A percentile compares a stretch with the other conserved stretches of the same genome.
Evolutionary conservation across 345 rosid species (phyloP).

Genomic region (Hevea brasiliensis): DNA sequence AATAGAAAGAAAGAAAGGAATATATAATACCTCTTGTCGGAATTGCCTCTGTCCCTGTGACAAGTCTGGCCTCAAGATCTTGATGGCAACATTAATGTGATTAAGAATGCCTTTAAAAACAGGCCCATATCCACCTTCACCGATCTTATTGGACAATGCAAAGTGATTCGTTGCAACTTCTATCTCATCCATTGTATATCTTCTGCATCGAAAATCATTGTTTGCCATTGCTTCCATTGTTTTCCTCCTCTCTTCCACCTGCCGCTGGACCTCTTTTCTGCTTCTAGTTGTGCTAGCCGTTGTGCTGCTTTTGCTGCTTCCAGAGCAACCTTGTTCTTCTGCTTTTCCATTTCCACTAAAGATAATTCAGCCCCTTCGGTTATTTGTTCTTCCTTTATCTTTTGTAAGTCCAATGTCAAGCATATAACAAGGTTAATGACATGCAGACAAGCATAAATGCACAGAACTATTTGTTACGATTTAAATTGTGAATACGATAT

Average conservation of each 20-base stretch:
- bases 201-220: slow-evolving; percentile 36
- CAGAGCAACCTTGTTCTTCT: slow-evolving; percentile 39
- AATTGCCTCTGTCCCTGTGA: slow-evolving; percentile 81
- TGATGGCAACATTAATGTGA: slow-evolving; percentile 67
- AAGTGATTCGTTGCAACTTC: slow-evolving; percentile 66
- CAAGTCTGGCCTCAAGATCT: slow-evolving; percentile 64
- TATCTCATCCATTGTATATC: slow-evolving; percentile 57
- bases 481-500: slow-evolving; percentile 11
- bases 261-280: slow-evolving; percentile 38
- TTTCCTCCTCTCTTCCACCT: slow-evolving; percentile 36
- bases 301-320: slow-evolving; percentile 45
- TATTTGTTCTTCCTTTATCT: slow-evolving; percentile 33
- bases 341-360: slow-evolving; percentile 44
- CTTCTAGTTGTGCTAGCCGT: slow-evolving; percentile 45
- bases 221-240: slow-evolving; percentile 15
- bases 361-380: slow-evolving; percentile 44
- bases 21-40: slow-evolving; percentile 58
- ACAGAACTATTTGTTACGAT: too few relatives aligned
- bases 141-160: slow-evolving; percentile 55
- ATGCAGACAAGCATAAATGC: too few relatives aligned
- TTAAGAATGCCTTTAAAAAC: slow-evolving; percentile 59
- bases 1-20: neutral
- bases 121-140: slow-evolving; percentile 92
- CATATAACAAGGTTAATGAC: neutral
- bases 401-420: slow-evolving; percentile 32